Evolutionary conservation across 345 rosid species (phyloP), one percentile per base, ranked within the genome.

Genomic region (Luvunga scandens): DNA sequence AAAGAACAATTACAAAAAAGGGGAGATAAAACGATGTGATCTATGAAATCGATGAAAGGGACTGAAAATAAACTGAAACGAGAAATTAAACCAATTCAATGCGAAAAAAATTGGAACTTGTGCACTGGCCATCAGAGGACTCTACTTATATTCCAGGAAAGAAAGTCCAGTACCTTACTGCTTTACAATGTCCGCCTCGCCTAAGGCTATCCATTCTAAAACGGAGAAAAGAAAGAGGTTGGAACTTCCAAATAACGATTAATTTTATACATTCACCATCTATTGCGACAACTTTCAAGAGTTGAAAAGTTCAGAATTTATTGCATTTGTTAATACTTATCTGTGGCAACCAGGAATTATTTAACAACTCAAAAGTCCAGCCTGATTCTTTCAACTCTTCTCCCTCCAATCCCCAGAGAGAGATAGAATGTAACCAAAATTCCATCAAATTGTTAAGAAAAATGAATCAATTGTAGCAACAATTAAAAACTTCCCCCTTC

Each of bases 41-140:
- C 53, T 53, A 56, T 45, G 28, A 22, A 22, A 64, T 30, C 4
- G n/a, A 50, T 6, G 4, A 31, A 60, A 34, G 53, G 53, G 13
- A 53, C 19, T 30, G 24, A 70, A 9, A 30, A 36, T 19, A 19
- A 21, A 21, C 12, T 9, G 33, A 9, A 50, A 12, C 1, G 39
- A 67, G 75, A 81, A 76, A 21, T 45, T 66, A 13, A 57, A 81
- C 48, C 13, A 66, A 69, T 34, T 66, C 19, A 33, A 65, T 18
- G 50, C 16, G 5, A 45, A 45, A 53, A 53, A 53, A 19, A 53
- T 18, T 18, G 22, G 57, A 53, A 18, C 57, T 53, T 53, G 21
- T 53, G 57, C 7, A 19, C 57, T 53, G 57, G 57, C 57, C 18
- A 19, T 53, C 57, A 18, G 57, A 16, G 57, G 57, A 16, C 21